Conservation (phyloP, 306 rosid species). For the Vigna reflexopilosa region DNA sequence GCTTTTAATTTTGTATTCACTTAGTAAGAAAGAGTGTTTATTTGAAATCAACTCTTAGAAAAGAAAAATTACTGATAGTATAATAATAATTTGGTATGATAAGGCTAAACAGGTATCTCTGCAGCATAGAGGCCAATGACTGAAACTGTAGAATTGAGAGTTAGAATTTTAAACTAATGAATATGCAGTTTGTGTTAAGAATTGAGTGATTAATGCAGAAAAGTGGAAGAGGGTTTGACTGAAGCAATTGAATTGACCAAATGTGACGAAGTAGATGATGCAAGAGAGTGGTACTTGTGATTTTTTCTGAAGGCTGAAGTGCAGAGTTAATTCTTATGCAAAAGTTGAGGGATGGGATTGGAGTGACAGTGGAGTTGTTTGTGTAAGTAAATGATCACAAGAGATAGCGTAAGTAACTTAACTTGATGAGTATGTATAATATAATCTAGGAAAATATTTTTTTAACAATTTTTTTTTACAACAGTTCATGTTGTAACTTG, state of each 20-base stretch:
- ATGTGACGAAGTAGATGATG: constrained; percentile 43
- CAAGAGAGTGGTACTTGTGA: constrained; percentile 31
- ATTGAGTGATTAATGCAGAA: not conserved
- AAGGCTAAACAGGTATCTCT: not conserved
- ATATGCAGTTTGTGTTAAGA: not conserved
- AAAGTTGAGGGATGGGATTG: not conserved
- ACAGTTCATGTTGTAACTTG: too few species aligned
- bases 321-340: constrained; percentile 32
- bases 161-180: not conserved
- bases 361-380: not conserved
- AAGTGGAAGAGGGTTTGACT: not conserved
- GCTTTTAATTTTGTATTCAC: too few species aligned
- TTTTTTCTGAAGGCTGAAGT: not conserved
- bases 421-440: constrained; percentile 41
- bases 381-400: not conserved
- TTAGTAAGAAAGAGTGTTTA: too few species aligned
- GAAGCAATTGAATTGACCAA: constrained; percentile 2
- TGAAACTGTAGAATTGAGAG: not conserved
- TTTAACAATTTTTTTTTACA: too few species aligned
- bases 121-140: not conserved
- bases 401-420: constrained; percentile 45
- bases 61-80: too few species aligned
- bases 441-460: too few species aligned
- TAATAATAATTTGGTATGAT: too few species aligned
- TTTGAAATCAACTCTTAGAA: too few species aligned